These are phyloP conservation scores for Chrysosporium keratinophilum DNA, from an alignment of 2,329 filamentous ascomycete species.

Conservation along the genomic window DNA sequence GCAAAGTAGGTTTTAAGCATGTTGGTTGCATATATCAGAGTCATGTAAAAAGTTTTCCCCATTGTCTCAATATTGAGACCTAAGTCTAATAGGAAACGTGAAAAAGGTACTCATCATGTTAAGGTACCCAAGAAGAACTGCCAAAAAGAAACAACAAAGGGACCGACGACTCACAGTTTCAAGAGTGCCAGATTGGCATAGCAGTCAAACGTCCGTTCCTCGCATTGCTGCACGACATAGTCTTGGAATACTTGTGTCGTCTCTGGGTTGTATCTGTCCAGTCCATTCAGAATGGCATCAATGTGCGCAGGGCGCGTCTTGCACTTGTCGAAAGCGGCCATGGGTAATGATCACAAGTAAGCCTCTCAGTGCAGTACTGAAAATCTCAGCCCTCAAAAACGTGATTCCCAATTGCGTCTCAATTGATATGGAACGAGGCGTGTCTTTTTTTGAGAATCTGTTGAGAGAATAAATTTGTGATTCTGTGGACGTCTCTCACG, in stretches of 20 bases:
- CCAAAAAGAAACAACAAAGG: background rate
- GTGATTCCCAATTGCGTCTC: too few relatives aligned
- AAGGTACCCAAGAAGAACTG: constrained; percentile 10
- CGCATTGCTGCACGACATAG: constrained; percentile 90
- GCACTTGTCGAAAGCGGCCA: constrained; percentile 65
- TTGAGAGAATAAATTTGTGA: too few relatives aligned
- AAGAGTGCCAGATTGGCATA: constrained; percentile 92
- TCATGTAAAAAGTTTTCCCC: constrained; percentile 50
- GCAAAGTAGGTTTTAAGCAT: background rate
- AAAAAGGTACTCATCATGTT: constrained; percentile 59
- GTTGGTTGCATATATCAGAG: background rate
- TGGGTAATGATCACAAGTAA: background rate
- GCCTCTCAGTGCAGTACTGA: background rate
- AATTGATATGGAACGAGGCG: too few relatives aligned
- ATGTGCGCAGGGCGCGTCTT: constrained; percentile 87
- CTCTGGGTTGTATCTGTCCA: constrained; percentile 97
- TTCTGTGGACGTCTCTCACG: too few relatives aligned
- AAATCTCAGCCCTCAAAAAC: too few relatives aligned
- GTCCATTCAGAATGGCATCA: constrained; percentile 85
- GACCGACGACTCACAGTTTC: constrained; percentile 64
- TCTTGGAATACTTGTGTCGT: constrained; percentile 87
- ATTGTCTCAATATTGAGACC: constrained; percentile 31
- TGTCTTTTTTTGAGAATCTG: too few relatives aligned
- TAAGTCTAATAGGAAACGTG: constrained; percentile 91
- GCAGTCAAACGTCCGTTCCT: constrained; percentile 85